Evolutionary conservation across 805 yeast species (phyloP).

Genomic region (Wickerhamiella spandovensis): DNA sequence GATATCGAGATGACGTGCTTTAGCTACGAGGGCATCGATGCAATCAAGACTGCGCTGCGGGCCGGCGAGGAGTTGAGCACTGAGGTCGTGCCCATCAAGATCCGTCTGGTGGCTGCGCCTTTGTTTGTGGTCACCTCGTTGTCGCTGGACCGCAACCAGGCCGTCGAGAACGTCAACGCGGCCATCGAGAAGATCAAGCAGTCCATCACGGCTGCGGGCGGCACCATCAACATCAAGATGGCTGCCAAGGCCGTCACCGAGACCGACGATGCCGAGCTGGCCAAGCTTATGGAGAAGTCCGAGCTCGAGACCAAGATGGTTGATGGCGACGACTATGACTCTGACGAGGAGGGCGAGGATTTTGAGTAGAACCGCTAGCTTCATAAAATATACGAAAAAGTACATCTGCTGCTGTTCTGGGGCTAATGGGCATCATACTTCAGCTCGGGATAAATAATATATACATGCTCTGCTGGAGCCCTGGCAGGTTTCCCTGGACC

Average conservation of each 20-base stretch:
- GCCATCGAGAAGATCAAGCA: conserved; percentile 69
- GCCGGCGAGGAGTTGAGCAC: conserved; percentile 78
- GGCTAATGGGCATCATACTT: no score
- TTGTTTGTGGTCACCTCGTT: conserved; percentile 86
- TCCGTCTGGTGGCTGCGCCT: conserved; percentile 95
- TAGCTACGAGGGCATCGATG: conserved; percentile 94
- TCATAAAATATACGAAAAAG: no score
- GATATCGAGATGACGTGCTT: conserved; percentile 96
- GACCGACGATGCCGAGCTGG: conserved; percentile 94
- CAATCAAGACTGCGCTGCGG: conserved; percentile 76
- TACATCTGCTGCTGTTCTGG: no score
- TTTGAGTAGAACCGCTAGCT: background rate
- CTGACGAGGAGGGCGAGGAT: conserved; percentile 28
- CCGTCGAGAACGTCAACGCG: conserved; percentile 61
- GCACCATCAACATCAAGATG: conserved; percentile 86
- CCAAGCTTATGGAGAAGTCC: conserved; percentile 85
- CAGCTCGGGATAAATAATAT: no score
- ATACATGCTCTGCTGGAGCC: no score
- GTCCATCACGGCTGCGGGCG: conserved; percentile 61
- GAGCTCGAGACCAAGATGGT: conserved; percentile 80
- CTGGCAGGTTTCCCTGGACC: no score
- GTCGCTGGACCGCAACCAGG: conserved; percentile 81
- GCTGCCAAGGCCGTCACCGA: conserved; percentile 99
- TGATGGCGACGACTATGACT: conserved; percentile 59
- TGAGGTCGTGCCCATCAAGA: conserved; percentile 79